Base-by-base conservation (phyloP, 352 stramenopile genomes). In the Pythium sp. region DNA sequence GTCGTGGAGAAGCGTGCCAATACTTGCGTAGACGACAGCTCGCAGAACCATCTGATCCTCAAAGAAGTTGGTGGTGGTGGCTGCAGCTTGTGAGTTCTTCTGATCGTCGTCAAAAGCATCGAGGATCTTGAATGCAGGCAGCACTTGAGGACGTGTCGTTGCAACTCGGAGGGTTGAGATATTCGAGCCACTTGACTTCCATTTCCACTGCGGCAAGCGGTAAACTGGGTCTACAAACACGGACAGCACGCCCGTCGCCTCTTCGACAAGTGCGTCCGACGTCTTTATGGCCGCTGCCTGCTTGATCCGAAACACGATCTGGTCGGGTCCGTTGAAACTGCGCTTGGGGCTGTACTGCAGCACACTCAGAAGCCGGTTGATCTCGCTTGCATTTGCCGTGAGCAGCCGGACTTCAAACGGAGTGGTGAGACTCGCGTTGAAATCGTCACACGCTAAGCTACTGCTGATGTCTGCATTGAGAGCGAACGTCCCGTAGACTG, bases 281-380 rank as follows among this genome's bases (percentile, higher is more conserved):
- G 12, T 49, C 30, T 38, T 38, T 24, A 15, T 7, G 28, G 2
- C 15, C 7, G 38, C 34, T 46, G 28, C 8, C 12, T 71, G 63
- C 3, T 57, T 64, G 11, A 81, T 54, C 11, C 66, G 77, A n/a
- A 83, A 51, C 26, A 80, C 47, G 15, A 87, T 65, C 43, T 79
- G 57, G 28, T 83, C 79, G n/a, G 71, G 70, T 8, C 77, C 77
- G 22, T 80, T 69, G 62, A 83, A 84, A 22, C 77, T 72, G 15
- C 58, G 55, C 20, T 63, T 47, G 6, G 79, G 79, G 43, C 58
- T 32, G 47, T 81, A 87, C 18, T 49, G 5, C 58, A 80, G 60
- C n/a, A 34, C 47, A 18, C 49, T 47, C 24, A 87, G 53, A 24
- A 72, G 54, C 0, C 41, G 15, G 24, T 65, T 72, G 24, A 72